Conservation (phyloP, 805 yeast species). For the Monosporozyma unispora region DNA sequence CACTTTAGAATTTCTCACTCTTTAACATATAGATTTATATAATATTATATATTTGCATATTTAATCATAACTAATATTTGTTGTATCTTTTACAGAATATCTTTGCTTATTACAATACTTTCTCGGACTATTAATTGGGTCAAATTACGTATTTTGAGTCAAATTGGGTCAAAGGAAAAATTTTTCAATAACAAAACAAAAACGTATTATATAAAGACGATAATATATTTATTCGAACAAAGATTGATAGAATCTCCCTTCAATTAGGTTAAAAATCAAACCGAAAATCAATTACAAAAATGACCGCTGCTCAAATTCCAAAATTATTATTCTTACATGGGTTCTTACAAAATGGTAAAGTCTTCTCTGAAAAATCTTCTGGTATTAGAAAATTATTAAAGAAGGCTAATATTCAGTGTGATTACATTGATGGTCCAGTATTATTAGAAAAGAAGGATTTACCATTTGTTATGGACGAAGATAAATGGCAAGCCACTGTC, state of each 20-base stretch:
- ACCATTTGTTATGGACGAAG: conserved; percentile 57
- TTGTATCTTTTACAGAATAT: neutral
- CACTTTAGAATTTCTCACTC: neutral
- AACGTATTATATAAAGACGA: neutral
- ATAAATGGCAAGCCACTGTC: conserved; percentile 39
- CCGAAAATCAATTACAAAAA: neutral
- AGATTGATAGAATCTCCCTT: too few species aligned
- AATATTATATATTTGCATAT: neutral
- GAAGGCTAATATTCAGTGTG: conserved; percentile 55
- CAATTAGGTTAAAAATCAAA: too few species aligned
- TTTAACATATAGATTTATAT: neutral
- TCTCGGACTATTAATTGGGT: neutral
- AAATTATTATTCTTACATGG: conserved; percentile 87
- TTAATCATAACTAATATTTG: neutral
- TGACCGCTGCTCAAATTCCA: conserved; percentile 7
- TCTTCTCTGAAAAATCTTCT: conserved; percentile 81
- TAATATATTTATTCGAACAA: too few species aligned
- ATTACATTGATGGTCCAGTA: conserved; percentile 74
- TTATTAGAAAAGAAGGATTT: conserved; percentile 57
- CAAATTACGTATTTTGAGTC: conserved; percentile 1
- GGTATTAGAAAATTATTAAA: conserved; percentile 74
- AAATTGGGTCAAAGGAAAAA: neutral
- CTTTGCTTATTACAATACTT: neutral
- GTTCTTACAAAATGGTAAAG: conserved; percentile 72
- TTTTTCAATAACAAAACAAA: neutral